Evolutionary conservation across 2,329 filamentous ascomycete species (phyloP), one percentile per base, ranked within the genome.

Genomic region (Didymella exigua): DNA sequence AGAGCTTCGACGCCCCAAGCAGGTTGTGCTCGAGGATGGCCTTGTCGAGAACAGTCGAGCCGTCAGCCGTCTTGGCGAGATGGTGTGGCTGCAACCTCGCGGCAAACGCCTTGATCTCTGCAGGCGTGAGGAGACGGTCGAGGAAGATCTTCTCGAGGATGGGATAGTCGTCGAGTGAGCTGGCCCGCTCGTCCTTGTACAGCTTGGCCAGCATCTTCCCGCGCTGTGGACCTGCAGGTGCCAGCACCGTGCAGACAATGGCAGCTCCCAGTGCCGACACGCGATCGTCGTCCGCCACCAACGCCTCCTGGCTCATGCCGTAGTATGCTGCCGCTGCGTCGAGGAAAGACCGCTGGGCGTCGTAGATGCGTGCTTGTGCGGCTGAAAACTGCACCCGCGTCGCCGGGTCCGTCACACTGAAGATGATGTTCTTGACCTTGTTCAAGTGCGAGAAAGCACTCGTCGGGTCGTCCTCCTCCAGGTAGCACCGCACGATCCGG

Each of bases 111-210:
- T 87, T 86, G 36, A 97, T 91, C 77, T 99, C 95, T n/a, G 82
- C 84, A 0, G 89, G 86, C 0, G 86, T 85, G 43, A 99, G 82
- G 3, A 99, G 81, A 5, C 93, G 86, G 75, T 98, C 91, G 43
- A 98, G 82, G 75, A 96, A 96, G 86, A 99, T 98, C 81, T 98
- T 98, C 79, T 98, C 95, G 13, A 99, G 80, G 49, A 99, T 97
- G 43, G 86, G 82, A 70, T 89, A 93, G 76, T 98, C 91, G 27
- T 88, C 85, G 2, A 95, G 84, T 44, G 87, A 84, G 3, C 82
- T 80, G 0, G 90, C 84, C 26, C 95, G 86, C 62, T 98, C 95
- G 75, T 99, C 95, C 76, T 96, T 96, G 83, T 96, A 96, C 13
- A 99, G 80, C 48, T 89, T 87, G 4, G 87, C 91, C 16, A 99